These are phyloP conservation scores for Aspergillus sclerotioniger DNA, from an alignment of 495 filamentous ascomycete species.

Conservation along the genomic window DNA sequence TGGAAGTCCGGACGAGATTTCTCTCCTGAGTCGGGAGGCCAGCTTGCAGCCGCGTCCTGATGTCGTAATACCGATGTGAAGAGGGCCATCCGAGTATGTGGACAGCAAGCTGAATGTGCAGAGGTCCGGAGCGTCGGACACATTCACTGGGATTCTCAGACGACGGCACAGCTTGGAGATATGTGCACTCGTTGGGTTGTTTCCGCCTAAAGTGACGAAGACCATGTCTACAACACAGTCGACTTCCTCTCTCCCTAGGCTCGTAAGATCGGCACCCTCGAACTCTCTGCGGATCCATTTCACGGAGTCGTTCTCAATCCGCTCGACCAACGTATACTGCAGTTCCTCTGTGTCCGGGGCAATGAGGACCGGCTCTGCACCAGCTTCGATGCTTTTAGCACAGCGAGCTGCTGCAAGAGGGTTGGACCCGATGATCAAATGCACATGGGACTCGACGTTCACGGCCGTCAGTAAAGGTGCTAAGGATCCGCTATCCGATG, in stretches of 20 bases:
- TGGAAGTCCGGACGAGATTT: slow-evolving; percentile 79
- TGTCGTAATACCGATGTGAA: slow-evolving; percentile 95
- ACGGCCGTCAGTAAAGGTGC: slow-evolving; percentile 70
- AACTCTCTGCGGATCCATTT: slow-evolving; percentile 72
- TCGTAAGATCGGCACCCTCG: slow-evolving; percentile 69
- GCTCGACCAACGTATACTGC: slow-evolving; percentile 71
- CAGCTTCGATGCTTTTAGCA: slow-evolving; percentile 76
- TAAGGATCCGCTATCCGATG: slow-evolving; percentile 20
- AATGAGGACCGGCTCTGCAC: slow-evolving; percentile 83
- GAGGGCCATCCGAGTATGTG: slow-evolving; percentile 82
- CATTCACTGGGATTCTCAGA: slow-evolving; percentile 88
- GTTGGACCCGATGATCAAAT: slow-evolving; percentile 83
- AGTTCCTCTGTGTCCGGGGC: slow-evolving; percentile 60
- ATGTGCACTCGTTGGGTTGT: slow-evolving; percentile 54
- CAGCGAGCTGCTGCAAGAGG: slow-evolving; percentile 82
- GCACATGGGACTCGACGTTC: slow-evolving; percentile 72
- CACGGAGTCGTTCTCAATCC: slow-evolving; percentile 69
- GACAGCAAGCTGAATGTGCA: slow-evolving; percentile 89
- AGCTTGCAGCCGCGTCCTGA: slow-evolving; percentile 95
- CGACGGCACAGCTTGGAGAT: slow-evolving; percentile 75
- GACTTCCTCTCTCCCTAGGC: slow-evolving; percentile 75
- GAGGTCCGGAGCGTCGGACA: slow-evolving; percentile 81
- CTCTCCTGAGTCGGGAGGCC: slow-evolving; percentile 82
- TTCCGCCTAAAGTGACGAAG: slow-evolving; percentile 72
- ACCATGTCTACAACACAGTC: slow-evolving; percentile 82